Base-by-base conservation (phyloP, 106 monocot genomes). In the Dioscorea alata region DNA sequence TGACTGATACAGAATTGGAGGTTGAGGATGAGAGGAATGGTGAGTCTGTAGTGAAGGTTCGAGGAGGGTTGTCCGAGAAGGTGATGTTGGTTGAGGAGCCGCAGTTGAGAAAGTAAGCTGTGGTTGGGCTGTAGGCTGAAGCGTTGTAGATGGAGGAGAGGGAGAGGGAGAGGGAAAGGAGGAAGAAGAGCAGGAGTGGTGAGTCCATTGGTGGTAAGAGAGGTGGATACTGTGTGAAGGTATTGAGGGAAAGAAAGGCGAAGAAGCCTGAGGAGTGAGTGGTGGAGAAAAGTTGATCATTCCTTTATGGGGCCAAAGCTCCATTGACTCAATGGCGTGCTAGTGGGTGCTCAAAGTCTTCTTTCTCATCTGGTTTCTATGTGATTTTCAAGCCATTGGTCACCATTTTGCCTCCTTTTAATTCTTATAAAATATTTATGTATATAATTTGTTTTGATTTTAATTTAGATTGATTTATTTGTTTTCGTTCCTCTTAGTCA, bases 41-140 rank as follows among this genome's bases (percentile, higher is more conserved):
- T 57, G 71, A 57, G 58, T 85, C 84, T 4, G 84, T 70, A 58
- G 73, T 61, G 70, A 85, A 85, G 65, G 60, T 57, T 57, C 84
- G 42, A 42, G 85, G 68, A 18, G 70, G 78, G 70, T 73, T 56
- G 19, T 64, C 28, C 31, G 20, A 57, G 67, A 79, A 66, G 34
- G 54, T 20, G 67, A 49, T 54, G 57, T 59, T 9, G 63, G 74
- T 50, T 21, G 33, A 23, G 49, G 82, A 63, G 31, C 79, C 85
- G 71, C 82, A 80, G 71, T 52, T 50, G 74, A 85, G 49, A 65
- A 76, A 68, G 77, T 79, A 82, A 69, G 74, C 74, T 50, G 64
- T 74, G 51, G 68, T 14, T 49, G 82, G 74, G 33, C 76, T 6
- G 64, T 68, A 63, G 51, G 25, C 23, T 65, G 60, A 67, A 52